Evolutionary conservation across 2,329 filamentous ascomycete species (phyloP).

Genomic region (Venturia effusa): DNA sequence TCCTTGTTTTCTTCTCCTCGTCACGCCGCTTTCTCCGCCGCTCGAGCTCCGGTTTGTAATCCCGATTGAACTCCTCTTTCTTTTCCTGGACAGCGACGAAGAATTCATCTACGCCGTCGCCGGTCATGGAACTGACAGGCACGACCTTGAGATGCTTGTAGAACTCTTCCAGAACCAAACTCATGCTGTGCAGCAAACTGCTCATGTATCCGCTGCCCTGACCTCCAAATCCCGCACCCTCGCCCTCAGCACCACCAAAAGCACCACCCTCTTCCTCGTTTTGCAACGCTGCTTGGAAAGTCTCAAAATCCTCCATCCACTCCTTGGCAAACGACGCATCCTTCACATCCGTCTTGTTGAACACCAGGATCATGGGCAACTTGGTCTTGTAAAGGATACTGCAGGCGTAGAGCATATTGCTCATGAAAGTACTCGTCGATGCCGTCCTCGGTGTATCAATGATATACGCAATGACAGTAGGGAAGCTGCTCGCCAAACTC

Average conservation of each 20-base stretch:
- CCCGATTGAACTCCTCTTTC: constrained; percentile 73
- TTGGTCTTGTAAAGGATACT: constrained; percentile 98
- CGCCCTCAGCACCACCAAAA: constrained; percentile 61
- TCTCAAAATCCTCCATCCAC: constrained; percentile 99
- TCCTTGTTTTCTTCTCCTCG: constrained; percentile 56
- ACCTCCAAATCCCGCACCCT: constrained; percentile 44
- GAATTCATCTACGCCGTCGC: constrained; percentile 84
- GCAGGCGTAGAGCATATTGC: constrained; percentile 98
- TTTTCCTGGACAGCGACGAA: constrained; percentile 84
- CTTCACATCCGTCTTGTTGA: constrained; percentile 97
- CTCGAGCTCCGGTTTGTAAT: constrained; percentile 90
- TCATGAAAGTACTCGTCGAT: constrained; percentile 97
- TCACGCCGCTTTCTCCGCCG: constrained; percentile 65
- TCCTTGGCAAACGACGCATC: constrained; percentile 86
- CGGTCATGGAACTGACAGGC: constrained; percentile 85
- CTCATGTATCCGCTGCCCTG: constrained; percentile 89
- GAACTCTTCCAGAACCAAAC: constrained; percentile 92
- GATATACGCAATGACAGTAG: constrained; percentile 92
- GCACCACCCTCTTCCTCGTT: constrained; percentile 69
- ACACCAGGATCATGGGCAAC: constrained; percentile 95
- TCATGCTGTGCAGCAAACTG: constrained; percentile 93
- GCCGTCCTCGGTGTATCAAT: constrained; percentile 92
- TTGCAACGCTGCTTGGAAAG: constrained; percentile 77
- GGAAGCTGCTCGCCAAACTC: constrained; percentile 84
- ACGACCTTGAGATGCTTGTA: constrained; percentile 91